Evolutionary conservation across 306 rosid genomes (phyloP).

Genomic region (Trifolium dubium): DNA sequence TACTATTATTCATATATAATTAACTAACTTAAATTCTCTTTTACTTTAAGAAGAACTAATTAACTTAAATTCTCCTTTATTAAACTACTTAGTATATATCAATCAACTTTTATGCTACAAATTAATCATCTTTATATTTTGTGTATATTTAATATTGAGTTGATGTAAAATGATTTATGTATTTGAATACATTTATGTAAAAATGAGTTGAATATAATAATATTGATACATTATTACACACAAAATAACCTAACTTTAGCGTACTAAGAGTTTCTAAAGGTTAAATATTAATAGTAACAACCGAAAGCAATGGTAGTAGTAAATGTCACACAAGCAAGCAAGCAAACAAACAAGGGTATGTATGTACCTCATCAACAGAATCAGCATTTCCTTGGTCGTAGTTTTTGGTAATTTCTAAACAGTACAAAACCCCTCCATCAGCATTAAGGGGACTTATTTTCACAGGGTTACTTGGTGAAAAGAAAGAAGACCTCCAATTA

Average conservation of each 20-base stretch:
- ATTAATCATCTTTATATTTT: too few relatives aligned
- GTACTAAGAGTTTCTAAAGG: background rate
- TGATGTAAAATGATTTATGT: too few relatives aligned
- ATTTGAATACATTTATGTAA: too few relatives aligned
- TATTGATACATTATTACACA: too few relatives aligned
- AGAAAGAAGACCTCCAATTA: conserved; percentile 96
- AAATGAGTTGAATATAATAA: too few relatives aligned
- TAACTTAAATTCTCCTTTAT: too few relatives aligned
- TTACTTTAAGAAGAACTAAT: too few relatives aligned
- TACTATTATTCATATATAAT: background rate
- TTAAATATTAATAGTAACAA: background rate
- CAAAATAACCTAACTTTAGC: too few relatives aligned
- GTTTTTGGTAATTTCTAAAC: conserved; percentile 93
- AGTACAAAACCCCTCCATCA: conserved; percentile 80
- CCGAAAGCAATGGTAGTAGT: background rate
- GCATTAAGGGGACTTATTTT: conserved; percentile 70
- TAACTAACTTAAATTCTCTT: background rate
- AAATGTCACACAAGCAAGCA: background rate
- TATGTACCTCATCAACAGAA: conserved; percentile 72
- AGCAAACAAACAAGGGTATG: background rate
- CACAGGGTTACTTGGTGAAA: conserved; percentile 80
- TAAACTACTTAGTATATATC: too few relatives aligned
- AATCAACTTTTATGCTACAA: too few relatives aligned
- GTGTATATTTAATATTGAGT: too few relatives aligned
- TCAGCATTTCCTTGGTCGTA: conserved; percentile 56